Percentiles rank a stretch among this genome's conserved stretches.
Conservation (phyloP, 2,329 filamentous ascomycete genomes). For the Ustulina deusta region DNA sequence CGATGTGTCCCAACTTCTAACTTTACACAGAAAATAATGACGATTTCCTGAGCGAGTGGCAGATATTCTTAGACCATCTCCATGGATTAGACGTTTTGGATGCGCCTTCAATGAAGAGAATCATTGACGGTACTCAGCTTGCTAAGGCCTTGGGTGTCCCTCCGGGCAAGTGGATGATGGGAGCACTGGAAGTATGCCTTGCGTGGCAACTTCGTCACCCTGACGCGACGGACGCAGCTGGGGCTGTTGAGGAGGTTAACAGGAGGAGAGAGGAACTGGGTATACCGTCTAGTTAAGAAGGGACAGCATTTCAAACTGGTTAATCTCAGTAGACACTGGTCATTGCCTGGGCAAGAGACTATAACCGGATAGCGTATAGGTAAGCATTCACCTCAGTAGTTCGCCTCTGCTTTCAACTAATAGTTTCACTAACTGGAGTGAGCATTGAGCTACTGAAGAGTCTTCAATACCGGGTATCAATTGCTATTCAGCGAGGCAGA, state of each 20-base stretch:
- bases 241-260: conserved; percentile 71
- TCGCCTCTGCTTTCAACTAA: not conserved
- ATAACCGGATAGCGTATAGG: not conserved
- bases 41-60: conserved; percentile 64
- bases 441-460: not conserved
- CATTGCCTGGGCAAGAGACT: not conserved
- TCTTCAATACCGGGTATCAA: not conserved
- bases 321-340: not conserved
- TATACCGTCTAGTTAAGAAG: conserved; percentile 49
- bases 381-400: conserved; percentile 5
- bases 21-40: conserved; percentile 40
- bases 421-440: not conserved
- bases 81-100: conserved; percentile 67
- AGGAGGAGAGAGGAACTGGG: conserved; percentile 64
- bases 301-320: not conserved
- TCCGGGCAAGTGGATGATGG: conserved; percentile 86
- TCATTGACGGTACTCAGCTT: conserved; percentile 82
- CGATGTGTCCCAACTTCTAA: conserved; percentile 29
- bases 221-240: conserved; percentile 66
- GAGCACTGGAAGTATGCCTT: conserved; percentile 82
- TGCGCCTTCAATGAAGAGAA: conserved; percentile 67
- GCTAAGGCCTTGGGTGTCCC: conserved; percentile 74
- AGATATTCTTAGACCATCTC: conserved; percentile 67
- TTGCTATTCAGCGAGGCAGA: not conserved
- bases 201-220: conserved; percentile 92